Conservation (phyloP, 225 moss, liverwort and hornwort genomes). For the Physcomitrellopsis africana region DNA sequence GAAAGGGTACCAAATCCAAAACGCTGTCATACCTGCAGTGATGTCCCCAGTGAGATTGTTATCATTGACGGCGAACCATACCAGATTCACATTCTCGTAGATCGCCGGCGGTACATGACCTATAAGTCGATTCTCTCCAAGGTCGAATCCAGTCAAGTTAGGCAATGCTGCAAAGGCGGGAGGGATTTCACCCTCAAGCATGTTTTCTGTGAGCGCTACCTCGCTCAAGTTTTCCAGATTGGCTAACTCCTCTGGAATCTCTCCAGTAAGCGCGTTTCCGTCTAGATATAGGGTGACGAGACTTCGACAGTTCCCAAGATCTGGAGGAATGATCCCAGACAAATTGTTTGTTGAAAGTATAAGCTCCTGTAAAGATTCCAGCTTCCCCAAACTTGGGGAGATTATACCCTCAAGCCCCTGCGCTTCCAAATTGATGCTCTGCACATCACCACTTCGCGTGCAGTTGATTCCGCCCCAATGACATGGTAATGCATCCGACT, state of each 20-base stretch:
- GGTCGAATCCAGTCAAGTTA: not conserved
- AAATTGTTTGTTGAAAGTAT: not conserved
- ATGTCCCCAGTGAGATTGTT: slow-evolving; percentile 5
- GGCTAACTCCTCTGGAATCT: too few species aligned
- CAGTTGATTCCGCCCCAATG: slow-evolving; percentile 22
- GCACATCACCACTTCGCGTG: slow-evolving; percentile 11
- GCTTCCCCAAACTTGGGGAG: slow-evolving; percentile 11
- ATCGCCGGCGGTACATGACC: not conserved
- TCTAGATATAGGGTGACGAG: not conserved
- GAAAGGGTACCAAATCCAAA: not conserved
- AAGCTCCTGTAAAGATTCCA: not conserved
- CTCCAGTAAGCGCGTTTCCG: not conserved
- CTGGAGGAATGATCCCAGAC: slow-evolving; percentile 1
- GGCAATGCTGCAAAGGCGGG: not conserved
- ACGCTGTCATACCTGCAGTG: not conserved
- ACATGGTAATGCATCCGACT: slow-evolving; percentile 16
- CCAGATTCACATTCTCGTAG: not conserved
- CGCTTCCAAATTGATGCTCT: not conserved
- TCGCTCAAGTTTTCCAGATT: too few species aligned
- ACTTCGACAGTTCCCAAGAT: not conserved
- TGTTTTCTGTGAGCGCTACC: too few species aligned
- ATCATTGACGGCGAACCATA: not conserved
- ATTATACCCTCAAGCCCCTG: slow-evolving; percentile 24
- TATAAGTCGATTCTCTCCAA: not conserved
- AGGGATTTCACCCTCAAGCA: not conserved